Base-by-base conservation (phyloP, 148 eudicot genomes). In the Diospyros lotus region DNA sequence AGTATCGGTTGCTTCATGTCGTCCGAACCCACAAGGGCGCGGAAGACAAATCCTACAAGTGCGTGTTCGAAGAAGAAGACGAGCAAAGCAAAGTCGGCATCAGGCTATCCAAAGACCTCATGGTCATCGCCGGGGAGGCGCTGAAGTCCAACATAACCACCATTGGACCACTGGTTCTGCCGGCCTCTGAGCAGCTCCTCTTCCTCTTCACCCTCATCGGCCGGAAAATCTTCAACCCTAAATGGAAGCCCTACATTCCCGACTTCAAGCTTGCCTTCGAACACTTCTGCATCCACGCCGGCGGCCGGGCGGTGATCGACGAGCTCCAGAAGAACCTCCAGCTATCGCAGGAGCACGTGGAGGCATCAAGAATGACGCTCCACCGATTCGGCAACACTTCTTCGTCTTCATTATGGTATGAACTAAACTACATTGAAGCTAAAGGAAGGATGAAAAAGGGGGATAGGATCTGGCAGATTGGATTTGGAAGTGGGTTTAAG, bases 271-370 rank as follows among this genome's bases (percentile, higher is more conserved):
- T 69, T 38, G 78, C 73, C 13, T 83, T 83, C 50, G 80, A 83
- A n/a, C 86, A 83, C 68, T 73, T 79, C 75, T 79, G 82, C n/a
- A 66, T 79, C 28, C 86, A 79, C 51, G 82, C 80, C 0, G 82
- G 82, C 4, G 85, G 85, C n/a, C 69, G 78, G 41, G 88, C 88
- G 3, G 82, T 86, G 63, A 86, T 86, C 8, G 84, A 86, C 15
- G 89, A 83, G 79, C 61, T 83, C 40, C 83, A 83, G 75, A 86
- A 71, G 74, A 77, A 67, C 41, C 84, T 86, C 4, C 59, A 64
- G 55, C 79, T 83, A 7, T 69, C 89, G 58, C 75, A 54, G 7
- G 71, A 76, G 38, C 84, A 86, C 45, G 82, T 83, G 61, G 89
- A 86, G 68, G 82, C 84, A 38, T 86, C 86, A 43, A 76, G 80